Percentiles rank a stretch among this genome's conserved stretches.
These are phyloP conservation scores for Pseudozyma sp. DNA, from an alignment of 1,284 basidiomycete species.

Conservation along the genomic window DNA sequence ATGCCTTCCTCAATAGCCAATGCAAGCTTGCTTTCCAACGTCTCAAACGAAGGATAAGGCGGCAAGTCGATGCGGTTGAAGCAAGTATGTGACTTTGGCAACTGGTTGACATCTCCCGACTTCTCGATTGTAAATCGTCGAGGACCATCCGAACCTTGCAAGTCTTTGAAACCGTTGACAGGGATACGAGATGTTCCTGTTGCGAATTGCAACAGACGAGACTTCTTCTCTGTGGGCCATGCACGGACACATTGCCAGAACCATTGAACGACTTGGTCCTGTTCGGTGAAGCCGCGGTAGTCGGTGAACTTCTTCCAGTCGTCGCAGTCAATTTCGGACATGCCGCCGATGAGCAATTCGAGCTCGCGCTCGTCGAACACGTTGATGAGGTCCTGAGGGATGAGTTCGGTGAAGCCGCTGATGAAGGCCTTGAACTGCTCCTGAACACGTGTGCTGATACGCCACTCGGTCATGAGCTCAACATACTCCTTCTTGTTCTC, in stretches of 20 bases:
- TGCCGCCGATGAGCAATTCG: slow-evolving; percentile 91
- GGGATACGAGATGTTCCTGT: slow-evolving; percentile 97
- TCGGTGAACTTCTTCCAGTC: slow-evolving; percentile 77
- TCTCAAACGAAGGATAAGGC: slow-evolving; percentile 64
- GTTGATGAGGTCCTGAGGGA: slow-evolving; percentile 92
- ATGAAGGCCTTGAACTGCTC: slow-evolving; percentile 97
- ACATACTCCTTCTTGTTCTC: slow-evolving; percentile 99
- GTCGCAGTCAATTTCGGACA: slow-evolving; percentile 92
- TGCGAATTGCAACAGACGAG: slow-evolving; percentile 89
- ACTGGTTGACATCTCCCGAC: slow-evolving; percentile 64
- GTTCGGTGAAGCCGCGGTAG: slow-evolving; percentile 73
- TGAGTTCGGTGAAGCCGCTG: slow-evolving; percentile 92
- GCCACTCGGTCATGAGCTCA: slow-evolving; percentile 91
- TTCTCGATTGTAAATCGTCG: slow-evolving; percentile 68
- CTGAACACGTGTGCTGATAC: slow-evolving; percentile 89
- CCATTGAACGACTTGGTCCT: slow-evolving; percentile 87
- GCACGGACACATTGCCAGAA: slow-evolving; percentile 98
- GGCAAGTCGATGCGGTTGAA: slow-evolving; percentile 69
- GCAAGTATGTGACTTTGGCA: slow-evolving; percentile 68
- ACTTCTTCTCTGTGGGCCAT: slow-evolving; percentile 97
- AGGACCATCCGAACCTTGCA: slow-evolving; percentile 97
- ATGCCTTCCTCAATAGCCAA: slow-evolving; percentile 67
- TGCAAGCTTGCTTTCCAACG: slow-evolving; percentile 66
- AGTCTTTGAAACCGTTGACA: slow-evolving; percentile 98
- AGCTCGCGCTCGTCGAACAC: slow-evolving; percentile 98